Percentiles rank a stretch among this genome's conserved stretches.
phyloP scores from a whole-genome alignment of 805 yeast species.

The Metschnikowia similis region DNA sequence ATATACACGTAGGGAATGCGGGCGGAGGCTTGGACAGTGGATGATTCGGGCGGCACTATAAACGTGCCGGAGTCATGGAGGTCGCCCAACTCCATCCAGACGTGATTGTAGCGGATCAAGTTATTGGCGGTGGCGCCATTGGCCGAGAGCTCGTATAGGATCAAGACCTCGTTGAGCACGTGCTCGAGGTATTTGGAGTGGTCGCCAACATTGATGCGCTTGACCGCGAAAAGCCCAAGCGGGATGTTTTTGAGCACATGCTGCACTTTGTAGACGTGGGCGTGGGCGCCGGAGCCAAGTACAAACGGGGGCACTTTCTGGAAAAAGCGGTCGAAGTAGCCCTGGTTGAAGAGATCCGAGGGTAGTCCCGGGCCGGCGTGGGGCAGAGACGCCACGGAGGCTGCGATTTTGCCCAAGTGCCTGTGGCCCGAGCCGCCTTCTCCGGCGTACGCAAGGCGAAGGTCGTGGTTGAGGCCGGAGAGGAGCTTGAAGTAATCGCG shows the following conservation, averaged over 20 bases:
- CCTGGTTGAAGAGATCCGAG: constrained; percentile 65
- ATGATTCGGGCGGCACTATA: constrained; percentile 14
- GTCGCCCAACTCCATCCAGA: constrained; percentile 75
- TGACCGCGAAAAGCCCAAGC: constrained; percentile 78
- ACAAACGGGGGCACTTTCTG: constrained; percentile 45
- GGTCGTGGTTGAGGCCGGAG: constrained; percentile 21
- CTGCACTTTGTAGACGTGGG: constrained; percentile 78
- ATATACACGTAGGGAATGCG: constrained; percentile 69
- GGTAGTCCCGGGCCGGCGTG: constrained; percentile 32
- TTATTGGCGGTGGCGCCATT: constrained; percentile 46
- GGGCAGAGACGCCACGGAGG: not conserved
- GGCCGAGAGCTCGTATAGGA: constrained; percentile 52
- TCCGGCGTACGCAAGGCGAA: not conserved
- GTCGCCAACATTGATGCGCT: constrained; percentile 80
- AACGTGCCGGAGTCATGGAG: constrained; percentile 43
- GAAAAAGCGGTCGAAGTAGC: constrained; percentile 75
- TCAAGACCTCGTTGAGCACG: constrained; percentile 73
- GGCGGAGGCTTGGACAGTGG: not conserved
- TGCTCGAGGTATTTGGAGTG: constrained; percentile 63
- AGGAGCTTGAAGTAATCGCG: constrained; percentile 35
- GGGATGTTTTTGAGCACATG: constrained; percentile 70
- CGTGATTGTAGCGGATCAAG: constrained; percentile 82
- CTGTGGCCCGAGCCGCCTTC: not conserved
- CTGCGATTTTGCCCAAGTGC: not conserved
- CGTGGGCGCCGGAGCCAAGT: constrained; percentile 81